Percentiles rank a stretch among this genome's conserved stretches.
phyloP scores from a whole-genome alignment of 306 rosid genomes.

The Potentilla sterilis region DNA sequence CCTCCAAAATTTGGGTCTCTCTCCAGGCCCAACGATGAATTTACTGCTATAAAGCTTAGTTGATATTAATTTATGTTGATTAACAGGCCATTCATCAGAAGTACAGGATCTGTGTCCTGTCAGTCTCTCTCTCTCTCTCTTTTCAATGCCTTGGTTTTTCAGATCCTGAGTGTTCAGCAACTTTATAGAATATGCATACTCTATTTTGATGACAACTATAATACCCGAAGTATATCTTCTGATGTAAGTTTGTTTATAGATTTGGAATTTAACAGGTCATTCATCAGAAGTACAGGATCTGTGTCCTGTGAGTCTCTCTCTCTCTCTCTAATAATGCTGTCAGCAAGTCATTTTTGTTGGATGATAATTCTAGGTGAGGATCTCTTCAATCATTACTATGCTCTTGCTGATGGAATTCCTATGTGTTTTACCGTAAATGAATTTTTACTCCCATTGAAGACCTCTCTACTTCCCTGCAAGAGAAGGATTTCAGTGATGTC shows the following conservation, averaged over 20 bases:
- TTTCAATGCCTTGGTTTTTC: conserved; percentile 25
- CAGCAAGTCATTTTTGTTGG: conserved; percentile 95
- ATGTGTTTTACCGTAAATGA: not conserved
- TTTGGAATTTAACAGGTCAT: not conserved
- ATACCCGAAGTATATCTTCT: conserved; percentile 92
- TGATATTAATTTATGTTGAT: conserved; percentile 20
- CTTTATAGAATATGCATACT: conserved; percentile 95
- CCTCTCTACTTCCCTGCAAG: conserved; percentile 78
- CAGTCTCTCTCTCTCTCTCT: conserved; percentile 41
- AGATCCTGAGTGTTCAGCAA: conserved; percentile 99
- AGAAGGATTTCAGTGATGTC: conserved; percentile 83
- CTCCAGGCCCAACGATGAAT: not conserved
- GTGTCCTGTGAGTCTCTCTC: too few relatives aligned
- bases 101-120: conserved; percentile 98
- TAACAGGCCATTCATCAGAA: conserved; percentile 99
- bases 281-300: too few relatives aligned
- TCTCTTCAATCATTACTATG: conserved; percentile 1
- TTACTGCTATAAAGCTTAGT: conserved; percentile 5
- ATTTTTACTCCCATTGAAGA: conserved; percentile 44
- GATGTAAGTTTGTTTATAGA: conserved; percentile 51
- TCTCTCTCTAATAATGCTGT: conserved; percentile 85
- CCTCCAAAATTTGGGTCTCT: not conserved
- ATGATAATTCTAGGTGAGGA: conserved; percentile 89
- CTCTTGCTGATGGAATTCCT: not conserved
- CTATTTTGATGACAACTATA: conserved; percentile 95